Percentiles rank a stretch among this genome's conserved stretches.
phyloP scores from a whole-genome alignment of 345 rosid species.

The Populus tremula region DNA sequence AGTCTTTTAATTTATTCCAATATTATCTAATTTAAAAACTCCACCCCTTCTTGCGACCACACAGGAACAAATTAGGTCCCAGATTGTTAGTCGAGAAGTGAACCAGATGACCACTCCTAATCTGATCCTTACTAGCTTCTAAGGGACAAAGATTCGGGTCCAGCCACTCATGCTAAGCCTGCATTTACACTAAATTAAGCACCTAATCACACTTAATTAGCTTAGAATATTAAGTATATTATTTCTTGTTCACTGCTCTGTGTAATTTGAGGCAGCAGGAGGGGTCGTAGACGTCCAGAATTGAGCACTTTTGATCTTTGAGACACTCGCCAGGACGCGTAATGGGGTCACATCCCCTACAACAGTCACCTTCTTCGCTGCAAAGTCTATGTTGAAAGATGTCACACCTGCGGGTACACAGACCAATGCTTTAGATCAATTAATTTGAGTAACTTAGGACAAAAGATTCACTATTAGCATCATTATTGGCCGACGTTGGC shows the following conservation, averaged over 20 bases:
- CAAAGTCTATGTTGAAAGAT: slow-evolving; percentile 79
- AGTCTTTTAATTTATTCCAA: neutral
- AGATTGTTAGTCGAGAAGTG: neutral
- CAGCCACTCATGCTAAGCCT: neutral
- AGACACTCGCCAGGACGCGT: slow-evolving; percentile 66
- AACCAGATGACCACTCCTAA: neutral
- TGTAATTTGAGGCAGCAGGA: slow-evolving; percentile 10
- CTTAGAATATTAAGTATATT: neutral
- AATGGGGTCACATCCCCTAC: slow-evolving; percentile 77
- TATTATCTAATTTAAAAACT: neutral
- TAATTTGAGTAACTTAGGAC: neutral
- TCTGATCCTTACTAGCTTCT: neutral
- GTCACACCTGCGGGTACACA: slow-evolving; percentile 56
- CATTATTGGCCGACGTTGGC: neutral
- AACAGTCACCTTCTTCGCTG: slow-evolving; percentile 86
- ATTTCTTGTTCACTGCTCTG: slow-evolving; percentile 12
- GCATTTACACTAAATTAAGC: slow-evolving; percentile 5
- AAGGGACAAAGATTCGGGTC: slow-evolving; percentile 1
- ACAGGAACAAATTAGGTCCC: neutral
- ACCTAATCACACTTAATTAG: neutral
- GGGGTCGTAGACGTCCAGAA: slow-evolving; percentile 53
- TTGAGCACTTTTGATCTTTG: slow-evolving; percentile 87
- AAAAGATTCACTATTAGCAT: neutral
- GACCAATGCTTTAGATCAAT: neutral
- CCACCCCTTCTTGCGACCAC: neutral